Evolutionary conservation across 768 basidiomycete species (phyloP), one percentile per base, ranked within the genome.

Genomic region (Serendipita sp.): DNA sequence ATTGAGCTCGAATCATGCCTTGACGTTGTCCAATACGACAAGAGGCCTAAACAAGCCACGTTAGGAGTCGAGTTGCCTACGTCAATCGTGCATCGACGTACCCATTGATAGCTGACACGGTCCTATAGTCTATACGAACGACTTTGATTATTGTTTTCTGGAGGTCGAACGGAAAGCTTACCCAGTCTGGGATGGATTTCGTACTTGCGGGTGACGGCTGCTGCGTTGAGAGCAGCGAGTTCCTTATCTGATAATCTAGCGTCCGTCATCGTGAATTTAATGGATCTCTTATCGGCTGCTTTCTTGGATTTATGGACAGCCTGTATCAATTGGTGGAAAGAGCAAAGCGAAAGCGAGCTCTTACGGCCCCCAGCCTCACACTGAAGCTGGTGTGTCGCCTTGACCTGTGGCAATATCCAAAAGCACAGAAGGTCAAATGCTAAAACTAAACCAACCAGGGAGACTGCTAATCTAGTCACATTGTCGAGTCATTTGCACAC

Each of bases 21-120:
- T 96, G 82, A 99, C 95, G 73, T 98, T 97, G 76, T 99, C 95
- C 68, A 99, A 78, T 13, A 99, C 86, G 65, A 99, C 96, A 62
- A 99, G 80, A 50, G 95, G 96, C 50, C 95, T 94, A 64, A 16
- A 34, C 0, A 13, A 44, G 34, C 46, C 48, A n/a, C 27, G 58
- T 53, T 18, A 40, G 34, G 37, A 3, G 53, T 18, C n/a, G 29
- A 5, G 48, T 18, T 44, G 3, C 13, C 29, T 33, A 23, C 60
- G 36, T 44, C 34, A 15, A 63, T 8, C 31, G 44, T 53, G 53
- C 55, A 36, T 8, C 18, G 33, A 74, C 83, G 76, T 71, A 89
- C 93, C 95, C 96, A 71, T 98, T 98, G 76, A 98, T 88, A 66
- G 93, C 95, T 70, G 93, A 92, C 62, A 99, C 96, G n/a, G 94